Evolutionary conservation across 1,284 basidiomycete genomes (phyloP).

Genomic region (Filobasidium uniguttulatum): DNA sequence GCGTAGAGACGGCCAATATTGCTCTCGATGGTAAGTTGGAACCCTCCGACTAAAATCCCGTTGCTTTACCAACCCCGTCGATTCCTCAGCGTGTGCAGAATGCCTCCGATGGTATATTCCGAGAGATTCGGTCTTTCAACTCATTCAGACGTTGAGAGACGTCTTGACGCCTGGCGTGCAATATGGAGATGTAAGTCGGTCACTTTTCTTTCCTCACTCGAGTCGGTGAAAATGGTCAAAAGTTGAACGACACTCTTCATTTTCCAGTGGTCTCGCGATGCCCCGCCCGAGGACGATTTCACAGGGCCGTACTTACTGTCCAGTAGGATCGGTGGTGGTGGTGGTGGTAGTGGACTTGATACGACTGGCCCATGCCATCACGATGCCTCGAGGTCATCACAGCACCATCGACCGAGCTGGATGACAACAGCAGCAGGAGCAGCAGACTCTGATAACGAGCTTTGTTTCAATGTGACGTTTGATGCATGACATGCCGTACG

Average conservation of each 20-base stretch:
- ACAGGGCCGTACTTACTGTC: neutral
- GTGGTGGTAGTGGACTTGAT: neutral
- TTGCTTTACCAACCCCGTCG: too few species aligned
- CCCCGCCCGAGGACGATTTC: neutral
- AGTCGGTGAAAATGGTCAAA: neutral
- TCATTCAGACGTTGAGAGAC: constrained; percentile 1
- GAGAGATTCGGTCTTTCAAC: constrained; percentile 2
- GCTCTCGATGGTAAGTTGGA: constrained; percentile 2
- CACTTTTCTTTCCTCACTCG: too few species aligned
- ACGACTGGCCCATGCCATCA: neutral
- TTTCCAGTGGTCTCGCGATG: neutral
- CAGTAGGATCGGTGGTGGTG: neutral
- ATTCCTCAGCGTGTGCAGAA: constrained; percentile 4
- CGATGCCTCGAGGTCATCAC: neutral
- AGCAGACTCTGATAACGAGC: neutral
- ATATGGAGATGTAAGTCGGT: constrained; percentile 9
- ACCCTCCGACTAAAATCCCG: too few species aligned
- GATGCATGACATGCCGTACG: too few species aligned
- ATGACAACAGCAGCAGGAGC: too few species aligned
- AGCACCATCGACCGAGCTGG: neutral
- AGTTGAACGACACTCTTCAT: neutral
- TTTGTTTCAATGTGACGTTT: neutral
- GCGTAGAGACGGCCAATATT: neutral
- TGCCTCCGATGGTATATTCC: constrained; percentile 5
- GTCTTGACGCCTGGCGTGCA: constrained; percentile 4